These are phyloP conservation scores for Hevea brasiliensis DNA, from an alignment of 345 rosid species.

Conservation along the genomic window DNA sequence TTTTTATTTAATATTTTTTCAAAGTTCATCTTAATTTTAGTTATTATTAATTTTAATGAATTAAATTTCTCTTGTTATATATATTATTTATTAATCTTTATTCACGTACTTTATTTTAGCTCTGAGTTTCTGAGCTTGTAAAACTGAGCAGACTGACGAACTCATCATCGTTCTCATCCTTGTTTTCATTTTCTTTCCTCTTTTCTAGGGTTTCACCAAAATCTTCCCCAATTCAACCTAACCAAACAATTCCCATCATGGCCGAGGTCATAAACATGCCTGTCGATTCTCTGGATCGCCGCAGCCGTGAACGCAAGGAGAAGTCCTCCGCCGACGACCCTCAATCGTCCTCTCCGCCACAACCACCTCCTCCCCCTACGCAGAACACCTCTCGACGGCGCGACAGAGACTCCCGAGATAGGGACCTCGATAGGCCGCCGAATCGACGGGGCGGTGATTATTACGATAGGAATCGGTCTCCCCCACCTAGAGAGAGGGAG, in stretches of 20 bases:
- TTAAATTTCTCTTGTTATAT: no score
- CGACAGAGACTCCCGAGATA: slow-evolving; percentile 78
- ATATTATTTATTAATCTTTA: no score
- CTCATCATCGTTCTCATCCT: no score
- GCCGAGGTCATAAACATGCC: slow-evolving; percentile 70
- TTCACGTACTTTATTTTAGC: no score
- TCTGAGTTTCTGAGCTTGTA: no score
- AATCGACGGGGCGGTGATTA: slow-evolving; percentile 61
- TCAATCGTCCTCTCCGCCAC: slow-evolving; percentile 38
- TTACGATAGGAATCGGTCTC: slow-evolving; percentile 59
- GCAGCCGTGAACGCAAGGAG: slow-evolving; percentile 40
- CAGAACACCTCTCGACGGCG: slow-evolving; percentile 45
- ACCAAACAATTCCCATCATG: slow-evolving; percentile 34
- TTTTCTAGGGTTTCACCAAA: slow-evolving; percentile 8
- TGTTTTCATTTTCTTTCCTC: not conserved
- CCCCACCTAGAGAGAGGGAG: slow-evolving; percentile 51
- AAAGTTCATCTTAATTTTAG: no score
- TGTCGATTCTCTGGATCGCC: slow-evolving; percentile 57
- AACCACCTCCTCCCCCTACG: slow-evolving; percentile 30
- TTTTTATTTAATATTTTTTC: no score
- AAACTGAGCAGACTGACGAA: no score
- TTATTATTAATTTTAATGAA: no score
- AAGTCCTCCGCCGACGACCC: slow-evolving; percentile 33
- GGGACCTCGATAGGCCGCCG: slow-evolving; percentile 58
- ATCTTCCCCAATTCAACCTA: not conserved